Evolutionary conservation across 805 yeast genomes (phyloP).

Genomic region (Candida koratica): DNA sequence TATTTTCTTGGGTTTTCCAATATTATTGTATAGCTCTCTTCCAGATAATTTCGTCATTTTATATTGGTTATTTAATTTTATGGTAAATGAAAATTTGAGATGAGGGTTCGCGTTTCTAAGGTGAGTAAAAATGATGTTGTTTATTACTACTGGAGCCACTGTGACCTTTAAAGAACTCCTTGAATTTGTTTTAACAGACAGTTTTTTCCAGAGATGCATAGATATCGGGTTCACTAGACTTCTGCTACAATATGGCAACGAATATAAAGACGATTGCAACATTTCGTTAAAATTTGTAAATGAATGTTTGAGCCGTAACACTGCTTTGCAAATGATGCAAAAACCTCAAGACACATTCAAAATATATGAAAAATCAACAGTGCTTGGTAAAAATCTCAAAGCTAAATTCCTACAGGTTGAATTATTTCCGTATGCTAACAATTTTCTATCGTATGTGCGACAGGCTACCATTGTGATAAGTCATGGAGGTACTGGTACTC

Average conservation of each 20-base stretch:
- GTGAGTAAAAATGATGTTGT: constrained; percentile 20
- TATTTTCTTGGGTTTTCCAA: constrained; percentile 75
- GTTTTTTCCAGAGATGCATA: constrained; percentile 1
- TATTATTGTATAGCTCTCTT: constrained; percentile 59
- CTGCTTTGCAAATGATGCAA: too few species aligned
- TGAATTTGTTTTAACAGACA: constrained; percentile 4
- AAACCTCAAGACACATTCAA: background rate
- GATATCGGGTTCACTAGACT: constrained; percentile 3
- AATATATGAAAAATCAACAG: background rate
- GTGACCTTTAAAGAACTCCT: constrained; percentile 69
- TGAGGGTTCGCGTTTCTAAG: too few species aligned
- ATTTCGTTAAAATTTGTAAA: constrained; percentile 23
- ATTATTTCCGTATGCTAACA: constrained; percentile 27
- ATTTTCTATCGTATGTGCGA: constrained; percentile 35
- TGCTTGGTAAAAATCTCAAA: background rate
- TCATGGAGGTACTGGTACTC: constrained; percentile 92
- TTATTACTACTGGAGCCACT: constrained; percentile 90
- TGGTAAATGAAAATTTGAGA: background rate
- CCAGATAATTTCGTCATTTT: constrained; percentile 37
- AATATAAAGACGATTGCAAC: constrained; percentile 17
- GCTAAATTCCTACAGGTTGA: background rate
- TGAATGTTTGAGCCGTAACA: constrained; percentile 12
- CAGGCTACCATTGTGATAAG: constrained; percentile 63
- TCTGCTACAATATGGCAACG: constrained; percentile 31
- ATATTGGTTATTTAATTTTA: background rate